Evolutionary conservation across 2,329 filamentous ascomycete genomes (phyloP), one percentile per base, ranked within the genome.

Genomic region (Diaporthe sp.): DNA sequence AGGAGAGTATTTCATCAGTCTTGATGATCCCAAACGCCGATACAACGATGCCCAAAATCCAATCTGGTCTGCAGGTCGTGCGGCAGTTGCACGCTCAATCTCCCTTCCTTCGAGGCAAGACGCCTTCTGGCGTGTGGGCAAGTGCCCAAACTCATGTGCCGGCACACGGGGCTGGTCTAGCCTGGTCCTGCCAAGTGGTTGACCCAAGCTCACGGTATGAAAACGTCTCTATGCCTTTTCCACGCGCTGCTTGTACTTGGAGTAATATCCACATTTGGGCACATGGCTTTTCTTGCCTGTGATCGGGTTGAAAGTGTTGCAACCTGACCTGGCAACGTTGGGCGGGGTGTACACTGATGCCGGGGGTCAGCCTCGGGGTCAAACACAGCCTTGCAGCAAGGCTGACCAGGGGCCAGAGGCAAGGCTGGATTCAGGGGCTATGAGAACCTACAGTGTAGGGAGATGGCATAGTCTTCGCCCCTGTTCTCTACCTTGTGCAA

Each of bases 401-500:
- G 71, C 55, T 58, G 73, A 57, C 39, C 34, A 67, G 17, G 22
- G 47, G 39, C 55, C 34, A 67, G 20, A 22, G 39, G 68, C 60
- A 42, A 74, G 70, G 74, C 74, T 60, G 72, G 47, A 65, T 80
- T 78, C 77, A 77, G 80, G 80, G 79, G 42, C 17, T 70, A 22
- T 47, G 17, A 10, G 31, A 55, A 85, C 89, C 81, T 86, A 91
- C 90, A 85, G 85, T 98, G 96, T 78, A 98, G 86, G 74, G 95
- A 98, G 67, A 98, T 92, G 78, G 95, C 96, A 81, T 93, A 92
- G 82, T 95, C 91, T 80, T 90, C 88, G 65, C 94, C 92, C 37
- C 91, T 90, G 83, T 98, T 98, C 78, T 90, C 91, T 76, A 98
- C 93, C 72, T 92, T 92, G 85, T 98, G 96, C 57, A 98, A 88